Evolutionary conservation across 805 yeast species (phyloP), one percentile per base, ranked within the genome.

Genomic region (Barnettozyma wickerhamii): DNA sequence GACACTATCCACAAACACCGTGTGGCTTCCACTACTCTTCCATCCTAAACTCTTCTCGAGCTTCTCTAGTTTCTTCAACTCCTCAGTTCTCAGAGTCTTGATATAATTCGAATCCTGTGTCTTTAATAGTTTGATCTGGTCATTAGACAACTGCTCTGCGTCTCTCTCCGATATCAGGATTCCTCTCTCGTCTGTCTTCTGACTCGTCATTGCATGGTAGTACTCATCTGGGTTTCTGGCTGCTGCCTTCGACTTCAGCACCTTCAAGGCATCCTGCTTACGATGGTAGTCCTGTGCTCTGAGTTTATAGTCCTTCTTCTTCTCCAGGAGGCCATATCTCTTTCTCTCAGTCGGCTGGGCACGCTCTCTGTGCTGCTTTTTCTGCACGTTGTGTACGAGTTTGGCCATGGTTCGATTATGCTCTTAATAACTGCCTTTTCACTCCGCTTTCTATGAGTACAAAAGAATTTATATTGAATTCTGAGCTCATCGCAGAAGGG

Each of bases 321-420:
- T 93, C 65, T 93, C 99, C 33, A 93, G 71, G 27, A 90, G 77
- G 31, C 99, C 99, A 63, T 74, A 79, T 58, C 75, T 75, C 52
- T 77, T 68, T 43, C 99, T 73, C 33, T 75, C 80, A 35, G 69
- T 71, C 1, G 91, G 84, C 64, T 93, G 99, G 6, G 96, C 76
- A 55, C 99, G 78, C 68, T 93, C 99, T 43, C 89, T 71, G 58
- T 93, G 99, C 69, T 93, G 98, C 58, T 88, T 93, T 70, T 95
- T 93, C 63, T 91, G 97, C 10, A 91, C 81, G 57, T 88, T 85
- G 61, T 90, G 97, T 10, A 84, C 91, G 26, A 84, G 66, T 49
- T 82, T 84, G 27, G 84, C 84, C 95, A 86, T 86, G 14, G 7
- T 40, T 19, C 5, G 4, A 20, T 21, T 17, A 18, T 19, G 36